Percentiles rank a stretch among this genome's conserved stretches.
These are phyloP conservation scores for Trametopsis cervina DNA, from an alignment of 768 basidiomycete species.

Conservation along the genomic window DNA sequence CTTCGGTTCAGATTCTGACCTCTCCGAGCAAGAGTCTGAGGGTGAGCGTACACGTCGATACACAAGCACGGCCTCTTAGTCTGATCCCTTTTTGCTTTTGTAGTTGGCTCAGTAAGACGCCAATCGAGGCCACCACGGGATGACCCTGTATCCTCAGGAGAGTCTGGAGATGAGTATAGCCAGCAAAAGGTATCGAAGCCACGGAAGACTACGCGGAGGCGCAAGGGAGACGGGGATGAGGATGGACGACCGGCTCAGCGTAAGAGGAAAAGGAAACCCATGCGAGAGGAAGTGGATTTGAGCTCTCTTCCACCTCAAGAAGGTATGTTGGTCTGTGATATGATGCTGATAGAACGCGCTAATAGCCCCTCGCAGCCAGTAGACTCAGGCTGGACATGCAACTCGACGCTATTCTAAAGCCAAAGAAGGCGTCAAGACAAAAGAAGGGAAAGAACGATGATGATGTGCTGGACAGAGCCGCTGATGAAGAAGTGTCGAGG, in stretches of 20 bases:
- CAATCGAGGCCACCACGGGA: conserved; percentile 19
- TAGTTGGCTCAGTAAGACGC: background rate
- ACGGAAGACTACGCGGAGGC: conserved; percentile 17
- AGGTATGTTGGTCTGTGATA: conserved; percentile 38
- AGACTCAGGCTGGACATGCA: conserved; percentile 75
- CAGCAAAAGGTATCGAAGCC: conserved; percentile 18
- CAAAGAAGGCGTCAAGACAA: conserved; percentile 59
- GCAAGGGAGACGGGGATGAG: conserved; percentile 23
- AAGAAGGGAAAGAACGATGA: conserved; percentile 76
- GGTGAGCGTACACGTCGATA: conserved; percentile 25
- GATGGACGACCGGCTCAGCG: conserved; percentile 24
- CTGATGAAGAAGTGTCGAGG: conserved; percentile 87
- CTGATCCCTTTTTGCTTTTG: background rate
- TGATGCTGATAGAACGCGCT: too few relatives aligned
- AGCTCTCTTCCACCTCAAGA: conserved; percentile 70
- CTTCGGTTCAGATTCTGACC: conserved; percentile 81
- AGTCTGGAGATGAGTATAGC: conserved; percentile 48
- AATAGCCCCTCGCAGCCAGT: conserved; percentile 51
- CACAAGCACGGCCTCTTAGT: background rate
- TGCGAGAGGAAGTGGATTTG: conserved; percentile 56
- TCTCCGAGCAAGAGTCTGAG: conserved; percentile 64
- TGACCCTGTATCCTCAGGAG: conserved; percentile 32
- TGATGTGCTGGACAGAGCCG: conserved; percentile 77
- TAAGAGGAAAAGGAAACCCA: conserved; percentile 51
- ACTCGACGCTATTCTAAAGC: conserved; percentile 82